These are phyloP conservation scores for rapeseed (Brassica napus) DNA, from an alignment of 345 rosid species.

Conservation along the genomic window Da-Ae NC_063446.1:2480501-2481000, in stretches of 20 bases:
- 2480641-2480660: constrained; percentile 98
- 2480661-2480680: constrained; percentile 96
- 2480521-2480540: too few relatives aligned
- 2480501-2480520: too few relatives aligned
- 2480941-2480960: constrained; percentile 85
- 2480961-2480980: constrained; percentile 97
- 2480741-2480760: background rate
- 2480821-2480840: background rate
- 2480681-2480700: constrained; percentile 99
- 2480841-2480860: background rate
- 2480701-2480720: constrained; percentile 99
- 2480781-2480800: too few relatives aligned
- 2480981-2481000: constrained; percentile 98
- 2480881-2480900: constrained; percentile 30
- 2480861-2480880: background rate
- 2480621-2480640: constrained; percentile 96
- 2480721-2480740: constrained; percentile 66
- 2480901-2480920: constrained; percentile 91
- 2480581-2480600: too few relatives aligned
- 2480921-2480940: constrained; percentile 76
- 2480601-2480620: too few relatives aligned
- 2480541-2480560: too few relatives aligned
- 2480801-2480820: background rate
- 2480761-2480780: too few relatives aligned
- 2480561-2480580: too few relatives aligned